Evolutionary conservation across 2,329 filamentous ascomycete species (phyloP).

Genomic region (Ophiocordyceps sinensis): DNA sequence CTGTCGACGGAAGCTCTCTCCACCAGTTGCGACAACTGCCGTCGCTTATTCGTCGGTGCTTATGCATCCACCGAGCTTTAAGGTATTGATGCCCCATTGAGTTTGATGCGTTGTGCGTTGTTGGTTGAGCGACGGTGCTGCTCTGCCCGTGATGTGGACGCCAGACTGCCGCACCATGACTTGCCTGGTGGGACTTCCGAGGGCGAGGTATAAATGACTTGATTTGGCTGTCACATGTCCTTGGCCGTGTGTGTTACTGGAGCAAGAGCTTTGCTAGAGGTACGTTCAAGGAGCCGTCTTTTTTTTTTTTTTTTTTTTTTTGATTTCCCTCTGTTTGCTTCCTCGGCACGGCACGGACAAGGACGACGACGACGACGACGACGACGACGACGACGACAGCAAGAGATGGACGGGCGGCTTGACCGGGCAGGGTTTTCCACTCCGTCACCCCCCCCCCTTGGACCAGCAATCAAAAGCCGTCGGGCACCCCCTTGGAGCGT

Average conservation of each 20-base stretch:
- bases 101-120: not conserved
- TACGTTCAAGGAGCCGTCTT: not conserved
- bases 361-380: no score
- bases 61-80: slow-evolving; percentile 5
- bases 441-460: not conserved
- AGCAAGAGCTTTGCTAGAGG: no score
- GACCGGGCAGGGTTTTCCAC: no score
- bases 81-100: slow-evolving; percentile 1
- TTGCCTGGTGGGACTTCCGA: not conserved
- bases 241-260: not conserved
- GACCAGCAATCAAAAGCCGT: not conserved
- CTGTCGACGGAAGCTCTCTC: not conserved
- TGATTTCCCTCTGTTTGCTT: not conserved
- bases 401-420: no score
- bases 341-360: not conserved
- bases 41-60: slow-evolving; percentile 1
- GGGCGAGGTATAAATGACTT: not conserved
- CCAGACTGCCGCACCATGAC: not conserved
- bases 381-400: no score
- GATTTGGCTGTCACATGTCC: not conserved
- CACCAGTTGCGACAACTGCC: not conserved
- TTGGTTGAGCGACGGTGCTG: not conserved
- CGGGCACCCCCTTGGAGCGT: not conserved
- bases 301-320: no score
- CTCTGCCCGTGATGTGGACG: not conserved